Evolutionary conservation across 106 monocot genomes (phyloP), one percentile per base, ranked within the genome.

Genomic region (Cymbidium sinense): DNA sequence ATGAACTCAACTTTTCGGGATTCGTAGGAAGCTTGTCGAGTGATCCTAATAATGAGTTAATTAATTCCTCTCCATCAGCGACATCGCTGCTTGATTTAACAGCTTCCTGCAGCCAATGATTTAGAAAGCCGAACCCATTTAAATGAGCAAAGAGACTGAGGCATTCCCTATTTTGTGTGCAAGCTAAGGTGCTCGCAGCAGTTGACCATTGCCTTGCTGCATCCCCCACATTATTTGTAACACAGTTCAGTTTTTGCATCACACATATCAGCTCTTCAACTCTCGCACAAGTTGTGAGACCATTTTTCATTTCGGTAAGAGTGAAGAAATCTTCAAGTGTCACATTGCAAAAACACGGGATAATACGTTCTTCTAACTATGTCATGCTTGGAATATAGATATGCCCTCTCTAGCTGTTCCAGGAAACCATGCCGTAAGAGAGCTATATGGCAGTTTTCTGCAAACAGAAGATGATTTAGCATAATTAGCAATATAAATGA

Each of bases 231-330:
- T 82, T 86, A 75, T n/a, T 79, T 7, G 75, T 43, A 51, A 73
- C 35, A 79, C 65, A 75, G 69, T 85, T 72, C 79, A 87, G 87
- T 64, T 82, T 85, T 76, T 81, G 82, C 77, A 96, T 84, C 64
- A 85, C 58, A 35, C 80, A 83, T 71, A 96, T n/a, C 18, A 96
- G 84, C 78, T 96, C 93, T 79, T 96, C 82, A 75, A 93, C 87
- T 70, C 96, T 85, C 33, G 72, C 44, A 80, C 82, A 78, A 65
- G 79, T 84, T 69, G 84, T 71, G 65, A 96, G 87, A 61, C 96
- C 96, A 87, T 96, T 80, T 73, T 91, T 91, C 89, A 96, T 91
- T 79, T 96, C 96, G 83, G 86, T 86, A 9, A 89, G 84, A 28
- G 93, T 93, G 77, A 93, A 89, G 80, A 93, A 90, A 87, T 91